phyloP scores from a whole-genome alignment of 176 grass and related monocot species.

The Urochloa ruziziensis region DNA sequence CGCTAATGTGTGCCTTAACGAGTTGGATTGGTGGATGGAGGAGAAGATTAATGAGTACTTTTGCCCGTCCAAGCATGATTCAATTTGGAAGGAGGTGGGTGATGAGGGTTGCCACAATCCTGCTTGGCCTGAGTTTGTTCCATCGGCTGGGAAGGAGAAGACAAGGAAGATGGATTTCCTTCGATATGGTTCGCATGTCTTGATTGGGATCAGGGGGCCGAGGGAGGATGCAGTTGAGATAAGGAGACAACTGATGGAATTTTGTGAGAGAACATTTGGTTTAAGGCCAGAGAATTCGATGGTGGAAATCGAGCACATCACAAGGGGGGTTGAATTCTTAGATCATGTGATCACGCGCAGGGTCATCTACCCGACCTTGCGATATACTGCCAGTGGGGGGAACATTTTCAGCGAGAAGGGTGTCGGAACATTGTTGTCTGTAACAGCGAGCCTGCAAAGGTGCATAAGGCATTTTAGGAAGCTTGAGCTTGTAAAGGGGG shows the following conservation, averaged over 20 bases:
- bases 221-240: slow-evolving; percentile 80
- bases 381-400: slow-evolving; percentile 77
- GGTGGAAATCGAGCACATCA: slow-evolving; percentile 95
- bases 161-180: slow-evolving; percentile 90
- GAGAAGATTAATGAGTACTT: slow-evolving; percentile 80
- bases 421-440: slow-evolving; percentile 75
- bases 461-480: slow-evolving; percentile 90
- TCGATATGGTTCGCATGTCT: slow-evolving; percentile 72
- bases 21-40: slow-evolving; percentile 90
- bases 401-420: slow-evolving; percentile 83
- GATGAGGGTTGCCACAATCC: slow-evolving; percentile 85
- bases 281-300: slow-evolving; percentile 73
- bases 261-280: slow-evolving; percentile 71
- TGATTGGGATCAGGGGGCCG: slow-evolving; percentile 82
- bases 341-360: slow-evolving; percentile 83
- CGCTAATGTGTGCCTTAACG: slow-evolving; percentile 76
- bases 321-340: slow-evolving; percentile 90
- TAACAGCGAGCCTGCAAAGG: slow-evolving; percentile 73
- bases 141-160: slow-evolving; percentile 59
- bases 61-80: slow-evolving; percentile 66
- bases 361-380: slow-evolving; percentile 85
- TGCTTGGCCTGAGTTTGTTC: slow-evolving; percentile 94
- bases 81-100: slow-evolving; percentile 64
- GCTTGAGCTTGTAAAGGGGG: slow-evolving; percentile 93
- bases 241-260: slow-evolving; percentile 68